These are phyloP conservation scores for Suhomyces anneliseae DNA, from an alignment of 1,139 yeast genomes.

Conservation along the genomic window DNA sequence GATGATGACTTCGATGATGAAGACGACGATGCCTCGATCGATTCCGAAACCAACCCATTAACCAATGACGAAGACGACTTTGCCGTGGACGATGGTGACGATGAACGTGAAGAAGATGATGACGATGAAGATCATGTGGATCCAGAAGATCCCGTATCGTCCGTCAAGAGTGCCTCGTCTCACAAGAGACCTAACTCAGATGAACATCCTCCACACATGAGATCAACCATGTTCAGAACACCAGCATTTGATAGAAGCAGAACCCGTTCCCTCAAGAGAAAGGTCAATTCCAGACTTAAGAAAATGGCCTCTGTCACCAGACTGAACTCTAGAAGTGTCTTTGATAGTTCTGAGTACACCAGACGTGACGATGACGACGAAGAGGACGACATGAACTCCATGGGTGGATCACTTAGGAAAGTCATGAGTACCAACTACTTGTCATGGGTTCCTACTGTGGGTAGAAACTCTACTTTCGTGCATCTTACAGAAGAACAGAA, in stretches of 20 bases:
- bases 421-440: conserved; percentile 62
- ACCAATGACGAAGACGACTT: conserved; percentile 12
- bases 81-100: conserved; percentile 18
- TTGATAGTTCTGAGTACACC: conserved; percentile 14
- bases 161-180: conserved; percentile 30
- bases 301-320: conserved; percentile 6
- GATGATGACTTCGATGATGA: conserved; percentile 17
- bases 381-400: conserved; percentile 11
- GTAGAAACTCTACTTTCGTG: conserved; percentile 92
- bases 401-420: conserved; percentile 14
- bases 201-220: not conserved
- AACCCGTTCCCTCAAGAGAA: conserved; percentile 6
- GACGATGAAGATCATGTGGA: conserved; percentile 7
- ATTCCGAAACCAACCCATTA: conserved; percentile 5
- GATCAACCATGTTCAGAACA: conserved; percentile 22
- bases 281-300: conserved; percentile 10
- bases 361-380: conserved; percentile 19
- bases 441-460: conserved; percentile 90
- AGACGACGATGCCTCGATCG: conserved; percentile 15
- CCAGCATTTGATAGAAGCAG: conserved; percentile 45
- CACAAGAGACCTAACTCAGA: not conserved
- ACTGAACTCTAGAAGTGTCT: conserved; percentile 8
- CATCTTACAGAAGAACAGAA: conserved; percentile 80
- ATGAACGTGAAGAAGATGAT: conserved; percentile 12
- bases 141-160: conserved; percentile 2